A percentile compares a stretch with the other conserved stretches of the same genome.
Evolutionary conservation across 805 yeast genomes (phyloP).

Genomic region (Grigorovia transvaalensis): DNA sequence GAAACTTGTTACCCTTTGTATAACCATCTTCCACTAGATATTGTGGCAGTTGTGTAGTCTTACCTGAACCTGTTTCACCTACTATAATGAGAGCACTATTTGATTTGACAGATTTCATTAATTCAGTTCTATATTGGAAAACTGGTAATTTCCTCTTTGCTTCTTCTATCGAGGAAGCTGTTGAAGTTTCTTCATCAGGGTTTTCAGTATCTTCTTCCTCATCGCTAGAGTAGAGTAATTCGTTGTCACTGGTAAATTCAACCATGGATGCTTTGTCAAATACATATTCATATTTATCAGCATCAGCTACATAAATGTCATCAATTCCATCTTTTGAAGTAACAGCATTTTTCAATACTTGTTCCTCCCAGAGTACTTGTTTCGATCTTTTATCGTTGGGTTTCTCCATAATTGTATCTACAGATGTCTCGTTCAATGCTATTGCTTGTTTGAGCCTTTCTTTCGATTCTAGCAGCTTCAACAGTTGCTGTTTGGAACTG

Average conservation of each 20-base stretch:
- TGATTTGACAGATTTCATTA: constrained; percentile 47
- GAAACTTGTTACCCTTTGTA: constrained; percentile 42
- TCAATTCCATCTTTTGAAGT: constrained; percentile 12
- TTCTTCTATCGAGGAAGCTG: constrained; percentile 34
- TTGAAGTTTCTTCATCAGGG: constrained; percentile 21
- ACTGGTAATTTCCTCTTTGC: constrained; percentile 68
- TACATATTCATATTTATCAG: constrained; percentile 57
- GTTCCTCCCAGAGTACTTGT: constrained; percentile 30
- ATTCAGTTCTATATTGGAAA: constrained; percentile 46
- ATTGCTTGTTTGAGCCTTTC: constrained; percentile 12
- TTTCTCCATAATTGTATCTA: not conserved
- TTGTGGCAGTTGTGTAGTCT: constrained; percentile 89
- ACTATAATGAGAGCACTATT: constrained; percentile 67
- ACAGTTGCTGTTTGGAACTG: constrained; percentile 39
- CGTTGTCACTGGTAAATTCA: constrained; percentile 40
- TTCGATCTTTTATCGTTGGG: constrained; percentile 20
- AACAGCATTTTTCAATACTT: constrained; percentile 22
- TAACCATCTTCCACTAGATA: constrained; percentile 77
- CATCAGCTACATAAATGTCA: constrained; percentile 19
- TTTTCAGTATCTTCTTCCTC: constrained; percentile 22
- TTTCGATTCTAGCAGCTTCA: constrained; percentile 29
- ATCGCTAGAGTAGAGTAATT: constrained; percentile 19
- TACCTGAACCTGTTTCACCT: constrained; percentile 91
- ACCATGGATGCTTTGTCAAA: constrained; percentile 58
- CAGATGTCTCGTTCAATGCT: constrained; percentile 30